Conservation (phyloP, 192 early-diverging fungal genomes). For the Geranomyces variabilis region DNA sequence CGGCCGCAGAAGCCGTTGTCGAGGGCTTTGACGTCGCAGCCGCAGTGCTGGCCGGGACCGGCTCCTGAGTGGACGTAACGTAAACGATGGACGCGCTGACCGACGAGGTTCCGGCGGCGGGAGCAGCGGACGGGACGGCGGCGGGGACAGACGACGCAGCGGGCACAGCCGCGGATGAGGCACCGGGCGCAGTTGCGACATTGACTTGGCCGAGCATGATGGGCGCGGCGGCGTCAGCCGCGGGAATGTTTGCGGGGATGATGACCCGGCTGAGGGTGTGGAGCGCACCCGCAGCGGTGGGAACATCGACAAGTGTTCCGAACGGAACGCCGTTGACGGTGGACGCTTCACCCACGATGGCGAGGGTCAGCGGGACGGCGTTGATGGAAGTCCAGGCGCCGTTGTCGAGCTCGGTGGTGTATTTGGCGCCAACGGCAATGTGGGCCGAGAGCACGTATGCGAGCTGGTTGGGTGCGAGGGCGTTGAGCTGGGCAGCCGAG, state of each 20-base stretch:
- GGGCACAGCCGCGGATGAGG: neutral
- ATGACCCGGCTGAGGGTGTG: conserved; percentile 36
- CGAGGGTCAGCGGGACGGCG: neutral
- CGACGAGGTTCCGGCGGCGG: neutral
- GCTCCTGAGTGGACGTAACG: neutral
- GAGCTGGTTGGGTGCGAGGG: conserved; percentile 35
- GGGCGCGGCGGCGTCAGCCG: conserved; percentile 3
- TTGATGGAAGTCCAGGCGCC: conserved; percentile 8
- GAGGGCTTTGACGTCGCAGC: neutral
- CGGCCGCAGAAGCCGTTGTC: neutral
- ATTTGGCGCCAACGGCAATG: conserved; percentile 26
- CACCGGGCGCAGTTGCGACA: neutral
- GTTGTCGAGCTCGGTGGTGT: conserved; percentile 17
- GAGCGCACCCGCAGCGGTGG: conserved; percentile 30
- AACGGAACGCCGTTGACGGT: conserved; percentile 8
- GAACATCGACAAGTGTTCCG: conserved; percentile 20
- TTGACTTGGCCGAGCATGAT: neutral
- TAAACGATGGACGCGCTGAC: neutral
- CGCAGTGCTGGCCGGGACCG: neutral
- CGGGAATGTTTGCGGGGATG: conserved; percentile 19
- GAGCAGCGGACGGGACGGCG: neutral
- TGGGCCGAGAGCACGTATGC: conserved; percentile 40
- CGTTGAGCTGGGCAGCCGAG: conserved; percentile 12
- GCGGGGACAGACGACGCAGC: neutral
- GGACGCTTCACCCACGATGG: conserved; percentile 7